Evolutionary conservation across 768 basidiomycete genomes (phyloP).

Genomic region (Mrakia gelida): DNA sequence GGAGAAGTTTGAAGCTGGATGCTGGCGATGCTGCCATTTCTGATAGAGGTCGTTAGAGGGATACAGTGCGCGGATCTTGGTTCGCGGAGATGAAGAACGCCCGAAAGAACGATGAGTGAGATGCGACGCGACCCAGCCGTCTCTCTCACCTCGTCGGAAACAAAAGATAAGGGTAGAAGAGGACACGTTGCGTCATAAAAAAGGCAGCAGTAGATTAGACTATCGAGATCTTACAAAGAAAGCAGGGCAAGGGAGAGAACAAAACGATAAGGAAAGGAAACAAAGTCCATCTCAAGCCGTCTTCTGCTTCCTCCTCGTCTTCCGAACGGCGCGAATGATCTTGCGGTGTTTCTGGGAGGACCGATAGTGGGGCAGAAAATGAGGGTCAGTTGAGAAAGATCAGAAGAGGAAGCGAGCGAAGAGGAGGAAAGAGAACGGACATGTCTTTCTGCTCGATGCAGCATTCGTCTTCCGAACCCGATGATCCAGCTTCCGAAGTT

Average conservation of each 20-base stretch:
- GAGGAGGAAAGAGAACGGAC: not conserved
- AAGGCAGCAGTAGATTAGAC: not conserved
- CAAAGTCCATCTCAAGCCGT: not conserved
- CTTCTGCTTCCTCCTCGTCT: not conserved
- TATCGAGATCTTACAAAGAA: too few relatives aligned
- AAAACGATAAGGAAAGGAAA: not conserved
- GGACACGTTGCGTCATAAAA: not conserved
- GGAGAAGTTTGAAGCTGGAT: too few relatives aligned
- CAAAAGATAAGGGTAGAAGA: too few relatives aligned
- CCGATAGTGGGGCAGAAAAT: not conserved
- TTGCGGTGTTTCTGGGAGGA: slow-evolving; percentile 13
- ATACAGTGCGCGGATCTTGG: too few relatives aligned
- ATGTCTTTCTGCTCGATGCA: slow-evolving; percentile 16
- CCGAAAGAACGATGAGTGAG: too few relatives aligned
- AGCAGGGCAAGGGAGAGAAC: not conserved
- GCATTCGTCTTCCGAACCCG: not conserved
- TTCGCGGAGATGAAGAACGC: too few relatives aligned
- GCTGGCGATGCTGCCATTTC: too few relatives aligned
- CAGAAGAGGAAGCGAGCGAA: not conserved
- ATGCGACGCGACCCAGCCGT: too few relatives aligned
- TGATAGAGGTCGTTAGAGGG: too few relatives aligned
- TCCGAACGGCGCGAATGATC: slow-evolving; percentile 4
- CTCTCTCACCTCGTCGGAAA: too few relatives aligned
- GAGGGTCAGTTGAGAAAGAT: not conserved
- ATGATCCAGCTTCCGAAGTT: slow-evolving; percentile 23